phyloP scores from a whole-genome alignment of 805 yeast species.

The Gaillardinia entomophila region DNA sequence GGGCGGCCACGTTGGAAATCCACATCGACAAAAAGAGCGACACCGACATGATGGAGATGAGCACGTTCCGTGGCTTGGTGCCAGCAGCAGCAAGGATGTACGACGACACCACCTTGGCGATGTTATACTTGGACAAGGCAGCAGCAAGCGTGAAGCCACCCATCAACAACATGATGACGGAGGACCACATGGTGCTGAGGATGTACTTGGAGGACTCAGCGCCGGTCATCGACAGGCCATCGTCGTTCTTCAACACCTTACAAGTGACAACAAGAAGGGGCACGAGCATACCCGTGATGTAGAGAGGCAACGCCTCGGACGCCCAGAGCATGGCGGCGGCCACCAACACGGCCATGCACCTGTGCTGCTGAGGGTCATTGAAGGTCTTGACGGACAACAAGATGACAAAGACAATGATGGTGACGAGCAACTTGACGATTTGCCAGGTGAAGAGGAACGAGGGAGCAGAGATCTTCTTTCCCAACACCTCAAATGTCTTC shows the following conservation, averaged over 20 bases:
- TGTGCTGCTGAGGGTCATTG: constrained; percentile 57
- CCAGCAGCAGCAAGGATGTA: constrained; percentile 79
- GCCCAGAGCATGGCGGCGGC: constrained; percentile 51
- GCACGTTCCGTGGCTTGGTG: constrained; percentile 71
- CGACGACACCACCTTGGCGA: constrained; percentile 83
- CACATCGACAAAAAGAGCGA: constrained; percentile 87
- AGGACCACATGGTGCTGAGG: constrained; percentile 89
- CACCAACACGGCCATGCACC: constrained; percentile 65
- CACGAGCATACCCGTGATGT: constrained; percentile 43
- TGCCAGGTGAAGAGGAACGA: constrained; percentile 42
- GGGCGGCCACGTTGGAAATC: constrained; percentile 97
- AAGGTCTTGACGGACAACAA: constrained; percentile 54
- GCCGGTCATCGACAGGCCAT: constrained; percentile 42
- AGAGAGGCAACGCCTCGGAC: constrained; percentile 45
- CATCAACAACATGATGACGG: constrained; percentile 79
- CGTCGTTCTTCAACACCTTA: constrained; percentile 43
- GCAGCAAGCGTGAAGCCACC: constrained; percentile 97
- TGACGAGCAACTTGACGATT: constrained; percentile 42
- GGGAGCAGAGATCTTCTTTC: constrained; percentile 31
- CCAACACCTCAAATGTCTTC: constrained; percentile 10
- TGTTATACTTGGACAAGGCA: constrained; percentile 83
- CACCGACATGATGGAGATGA: constrained; percentile 78
- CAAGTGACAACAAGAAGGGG: constrained; percentile 44
- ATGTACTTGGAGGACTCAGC: constrained; percentile 73
- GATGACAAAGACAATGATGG: constrained; percentile 47